Evolutionary conservation across 345 rosid species (phyloP).

Genomic region (Salix brachista): DNA sequence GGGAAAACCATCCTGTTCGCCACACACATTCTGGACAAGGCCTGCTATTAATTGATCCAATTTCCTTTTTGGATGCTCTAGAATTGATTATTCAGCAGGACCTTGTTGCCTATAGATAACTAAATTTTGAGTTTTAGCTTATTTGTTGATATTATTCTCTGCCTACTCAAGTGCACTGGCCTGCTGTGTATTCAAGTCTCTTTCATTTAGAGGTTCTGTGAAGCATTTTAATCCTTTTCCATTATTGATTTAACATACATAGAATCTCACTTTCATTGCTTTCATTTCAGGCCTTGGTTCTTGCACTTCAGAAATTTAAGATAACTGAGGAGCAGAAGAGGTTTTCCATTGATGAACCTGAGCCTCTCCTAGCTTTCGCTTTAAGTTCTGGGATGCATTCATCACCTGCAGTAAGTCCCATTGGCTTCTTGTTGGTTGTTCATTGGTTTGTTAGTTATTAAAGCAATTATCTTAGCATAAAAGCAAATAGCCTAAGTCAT

Average conservation of each 20-base stretch:
- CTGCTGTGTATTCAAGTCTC: background rate
- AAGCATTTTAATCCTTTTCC: background rate
- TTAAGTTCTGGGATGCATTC: constrained; percentile 61
- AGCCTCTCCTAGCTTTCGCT: constrained; percentile 57
- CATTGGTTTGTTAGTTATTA: background rate
- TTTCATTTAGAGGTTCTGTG: background rate
- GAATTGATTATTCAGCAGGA: background rate
- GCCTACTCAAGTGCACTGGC: background rate
- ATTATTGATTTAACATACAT: background rate
- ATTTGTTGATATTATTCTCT: background rate
- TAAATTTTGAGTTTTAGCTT: background rate
- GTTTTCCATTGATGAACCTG: constrained; percentile 48
- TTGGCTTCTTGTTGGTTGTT: background rate
- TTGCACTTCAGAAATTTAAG: constrained; percentile 53
- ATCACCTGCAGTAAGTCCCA: constrained; percentile 60
- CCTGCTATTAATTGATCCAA: background rate
- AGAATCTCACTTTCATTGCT: background rate
- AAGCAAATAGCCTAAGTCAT: background rate
- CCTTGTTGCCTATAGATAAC: background rate
- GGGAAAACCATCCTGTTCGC: background rate
- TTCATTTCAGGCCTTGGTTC: constrained; percentile 44
- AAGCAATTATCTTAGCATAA: background rate
- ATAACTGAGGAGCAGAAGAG: constrained; percentile 42
- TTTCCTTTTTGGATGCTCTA: constrained; percentile 8
- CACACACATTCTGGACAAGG: background rate